Conservation (phyloP, 192 early-diverging fungal species). For the Backusella tarrabulga region DNA sequence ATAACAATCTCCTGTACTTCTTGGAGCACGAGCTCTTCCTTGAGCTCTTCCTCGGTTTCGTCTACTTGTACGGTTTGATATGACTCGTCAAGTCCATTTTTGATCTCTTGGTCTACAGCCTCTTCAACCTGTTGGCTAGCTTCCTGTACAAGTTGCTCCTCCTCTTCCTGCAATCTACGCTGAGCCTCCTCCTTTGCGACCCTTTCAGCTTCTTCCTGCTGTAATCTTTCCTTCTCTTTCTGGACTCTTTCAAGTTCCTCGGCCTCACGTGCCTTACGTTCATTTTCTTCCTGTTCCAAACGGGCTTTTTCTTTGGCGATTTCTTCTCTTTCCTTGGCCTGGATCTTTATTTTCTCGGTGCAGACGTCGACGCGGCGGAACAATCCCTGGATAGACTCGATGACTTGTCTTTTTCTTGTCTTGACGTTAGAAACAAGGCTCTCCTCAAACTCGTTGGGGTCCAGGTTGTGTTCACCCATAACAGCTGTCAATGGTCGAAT, state of each 20-base stretch:
- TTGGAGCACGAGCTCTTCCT: background rate
- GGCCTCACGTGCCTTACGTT: background rate
- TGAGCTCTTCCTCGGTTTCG: background rate
- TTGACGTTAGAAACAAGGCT: constrained; percentile 1
- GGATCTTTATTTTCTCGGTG: background rate
- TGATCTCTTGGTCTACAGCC: background rate
- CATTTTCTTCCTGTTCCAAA: background rate
- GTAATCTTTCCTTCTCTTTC: background rate
- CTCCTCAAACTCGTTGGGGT: background rate
- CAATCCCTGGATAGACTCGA: background rate
- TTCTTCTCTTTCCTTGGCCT: background rate
- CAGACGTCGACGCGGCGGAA: background rate
- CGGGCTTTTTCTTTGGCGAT: background rate
- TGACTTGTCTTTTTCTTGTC: background rate
- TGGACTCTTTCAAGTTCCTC: background rate
- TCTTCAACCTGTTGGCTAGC: background rate
- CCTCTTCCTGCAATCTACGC: background rate
- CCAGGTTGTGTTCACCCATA: background rate
- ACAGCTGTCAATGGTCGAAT: constrained; percentile 8
- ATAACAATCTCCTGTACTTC: background rate
- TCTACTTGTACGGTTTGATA: background rate
- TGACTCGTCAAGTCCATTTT: background rate
- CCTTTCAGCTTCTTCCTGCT: constrained; percentile 7
- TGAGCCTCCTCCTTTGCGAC: constrained; percentile 1
- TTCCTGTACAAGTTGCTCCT: background rate